Percentiles rank a stretch among this genome's conserved stretches.
These are phyloP conservation scores for Anthracocystis walkeri DNA, from an alignment of 1,284 basidiomycete genomes.

Conservation along the genomic window DNA sequence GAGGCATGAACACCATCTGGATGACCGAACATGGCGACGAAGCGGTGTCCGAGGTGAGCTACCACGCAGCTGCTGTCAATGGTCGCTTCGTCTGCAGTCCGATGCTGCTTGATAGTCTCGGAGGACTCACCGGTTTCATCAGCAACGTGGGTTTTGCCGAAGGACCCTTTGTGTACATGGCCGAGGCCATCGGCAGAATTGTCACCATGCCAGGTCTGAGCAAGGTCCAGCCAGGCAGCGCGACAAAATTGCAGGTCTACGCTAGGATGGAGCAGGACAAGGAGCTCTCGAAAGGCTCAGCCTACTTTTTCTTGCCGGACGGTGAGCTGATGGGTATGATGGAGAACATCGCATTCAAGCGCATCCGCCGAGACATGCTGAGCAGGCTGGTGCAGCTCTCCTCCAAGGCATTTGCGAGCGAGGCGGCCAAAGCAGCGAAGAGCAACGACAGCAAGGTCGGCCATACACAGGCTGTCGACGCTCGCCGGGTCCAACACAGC, in stretches of 20 bases:
- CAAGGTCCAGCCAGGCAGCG: constrained; percentile 22
- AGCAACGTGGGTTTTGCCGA: constrained; percentile 51
- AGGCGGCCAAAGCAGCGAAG: constrained; percentile 29
- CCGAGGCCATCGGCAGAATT: constrained; percentile 44
- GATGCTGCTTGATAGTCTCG: constrained; percentile 52
- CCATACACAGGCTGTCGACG: not conserved
- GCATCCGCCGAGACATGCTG: constrained; percentile 44
- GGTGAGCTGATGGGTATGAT: constrained; percentile 41
- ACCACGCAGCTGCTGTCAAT: constrained; percentile 25
- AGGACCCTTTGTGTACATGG: constrained; percentile 47
- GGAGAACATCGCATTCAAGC: constrained; percentile 47
- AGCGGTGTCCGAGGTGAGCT: constrained; percentile 42
- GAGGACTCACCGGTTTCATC: constrained; percentile 55
- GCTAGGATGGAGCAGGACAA: constrained; percentile 41
- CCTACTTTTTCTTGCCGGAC: constrained; percentile 38
- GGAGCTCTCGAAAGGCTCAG: constrained; percentile 35
- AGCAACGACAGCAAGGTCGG: not conserved
- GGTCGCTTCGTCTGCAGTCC: constrained; percentile 47
- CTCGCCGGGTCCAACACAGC: not conserved
- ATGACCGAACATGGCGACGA: constrained; percentile 41
- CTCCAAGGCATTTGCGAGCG: constrained; percentile 37
- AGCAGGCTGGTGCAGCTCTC: constrained; percentile 40
- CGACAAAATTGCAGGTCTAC: constrained; percentile 26
- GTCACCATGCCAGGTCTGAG: constrained; percentile 26
- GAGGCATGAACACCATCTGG: constrained; percentile 52